These are phyloP conservation scores for Colletotrichum sp. DNA, from an alignment of 2,329 filamentous ascomycete genomes.

Conservation along the genomic window DNA sequence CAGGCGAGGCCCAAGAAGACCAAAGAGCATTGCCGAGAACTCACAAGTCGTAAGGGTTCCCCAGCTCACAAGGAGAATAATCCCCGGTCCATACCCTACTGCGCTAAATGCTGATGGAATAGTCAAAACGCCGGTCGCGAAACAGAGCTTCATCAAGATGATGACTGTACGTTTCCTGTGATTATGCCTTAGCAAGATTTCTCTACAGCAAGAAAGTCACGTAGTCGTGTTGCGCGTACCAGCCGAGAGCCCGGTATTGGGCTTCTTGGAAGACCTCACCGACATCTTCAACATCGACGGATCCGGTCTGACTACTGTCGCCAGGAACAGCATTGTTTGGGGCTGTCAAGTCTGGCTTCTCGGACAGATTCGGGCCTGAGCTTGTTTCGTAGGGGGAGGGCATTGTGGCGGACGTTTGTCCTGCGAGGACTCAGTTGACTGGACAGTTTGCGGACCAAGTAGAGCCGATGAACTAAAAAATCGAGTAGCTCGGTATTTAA, in stretches of 20 bases:
- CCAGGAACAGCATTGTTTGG: not conserved
- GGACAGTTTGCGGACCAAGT: not conserved
- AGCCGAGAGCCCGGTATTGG: not conserved
- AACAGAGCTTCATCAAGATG: conserved; percentile 28
- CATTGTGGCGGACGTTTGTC: not conserved
- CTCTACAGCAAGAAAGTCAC: not conserved
- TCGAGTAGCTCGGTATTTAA: not conserved
- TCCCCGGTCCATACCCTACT: not conserved
- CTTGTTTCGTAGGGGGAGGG: not conserved
- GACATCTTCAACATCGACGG: not conserved
- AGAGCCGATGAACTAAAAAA: not conserved
- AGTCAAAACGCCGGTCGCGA: conserved; percentile 30
- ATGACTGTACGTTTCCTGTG: conserved; percentile 25
- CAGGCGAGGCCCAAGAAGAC: not conserved
- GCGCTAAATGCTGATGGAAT: conserved; percentile 28
- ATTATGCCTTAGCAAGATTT: not conserved
- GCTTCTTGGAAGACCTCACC: not conserved
- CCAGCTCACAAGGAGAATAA: not conserved
- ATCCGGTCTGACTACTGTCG: not conserved
- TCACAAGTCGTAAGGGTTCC: not conserved
- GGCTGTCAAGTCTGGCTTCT: not conserved
- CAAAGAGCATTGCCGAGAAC: not conserved
- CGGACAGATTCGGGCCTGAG: not conserved
- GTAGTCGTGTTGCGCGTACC: not conserved
- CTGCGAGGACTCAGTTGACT: not conserved